A percentile compares a stretch with the other conserved stretches of the same genome.
phyloP scores from a whole-genome alignment of 2,329 filamentous ascomycete genomes.

The Aspergillus tamarii region DNA sequence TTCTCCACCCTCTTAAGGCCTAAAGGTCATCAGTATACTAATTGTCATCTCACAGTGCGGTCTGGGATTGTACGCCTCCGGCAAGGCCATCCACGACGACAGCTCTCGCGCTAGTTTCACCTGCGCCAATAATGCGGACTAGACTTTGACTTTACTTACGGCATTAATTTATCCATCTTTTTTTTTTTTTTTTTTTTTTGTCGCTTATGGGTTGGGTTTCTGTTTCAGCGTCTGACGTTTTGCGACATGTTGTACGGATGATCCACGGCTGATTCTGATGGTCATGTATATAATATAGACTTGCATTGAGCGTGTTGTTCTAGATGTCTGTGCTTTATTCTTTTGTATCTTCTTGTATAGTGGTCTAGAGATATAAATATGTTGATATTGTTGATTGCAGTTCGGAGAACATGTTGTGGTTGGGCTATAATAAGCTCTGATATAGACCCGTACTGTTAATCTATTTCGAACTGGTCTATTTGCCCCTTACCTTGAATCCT shows the following conservation, averaged over 20 bases:
- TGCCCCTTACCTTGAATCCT: neutral
- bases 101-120: slow-evolving; percentile 41
- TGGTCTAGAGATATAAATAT: neutral
- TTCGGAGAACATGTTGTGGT: neutral
- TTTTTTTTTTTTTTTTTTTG: neutral
- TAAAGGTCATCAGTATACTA: neutral
- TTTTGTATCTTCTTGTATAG: neutral
- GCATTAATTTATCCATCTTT: neutral
- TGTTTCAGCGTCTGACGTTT: slow-evolving; percentile 2
- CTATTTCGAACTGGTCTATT: too few species aligned
- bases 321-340: neutral
- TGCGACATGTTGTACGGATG: slow-evolving; percentile 1
- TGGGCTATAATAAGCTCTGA: neutral
- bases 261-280: neutral
- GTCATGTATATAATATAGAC: slow-evolving; percentile 1
- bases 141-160: neutral
- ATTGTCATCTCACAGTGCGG: slow-evolving; percentile 28
- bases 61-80: slow-evolving; percentile 42
- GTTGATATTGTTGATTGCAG: neutral
- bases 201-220: neutral
- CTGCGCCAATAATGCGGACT: slow-evolving; percentile 38
- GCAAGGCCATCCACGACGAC: slow-evolving; percentile 39
- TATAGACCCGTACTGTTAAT: neutral
- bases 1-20: too few species aligned
- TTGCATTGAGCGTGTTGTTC: slow-evolving; percentile 1